A percentile compares a stretch with the other conserved stretches of the same genome.
phyloP scores from a whole-genome alignment of 805 yeast species.

The Isabelozyma rhagii region DNA sequence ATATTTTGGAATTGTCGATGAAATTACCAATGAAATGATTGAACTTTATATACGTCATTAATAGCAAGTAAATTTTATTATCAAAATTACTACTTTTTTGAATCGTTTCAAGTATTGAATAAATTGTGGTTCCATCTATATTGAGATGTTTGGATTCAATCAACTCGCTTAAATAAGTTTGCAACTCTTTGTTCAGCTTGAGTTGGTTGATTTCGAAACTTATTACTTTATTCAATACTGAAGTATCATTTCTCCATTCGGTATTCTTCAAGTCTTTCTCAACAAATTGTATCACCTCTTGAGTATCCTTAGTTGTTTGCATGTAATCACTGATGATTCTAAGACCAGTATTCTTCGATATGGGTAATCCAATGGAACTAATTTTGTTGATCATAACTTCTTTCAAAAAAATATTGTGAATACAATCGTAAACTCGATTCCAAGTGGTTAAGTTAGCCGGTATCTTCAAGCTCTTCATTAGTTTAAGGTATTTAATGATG shows the following conservation, averaged over 20 bases:
- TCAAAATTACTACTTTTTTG: slow-evolving; percentile 1
- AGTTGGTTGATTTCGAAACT: slow-evolving; percentile 5
- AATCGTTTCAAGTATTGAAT: slow-evolving; percentile 1
- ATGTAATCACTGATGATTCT: slow-evolving; percentile 34
- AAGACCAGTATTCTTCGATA: slow-evolving; percentile 26
- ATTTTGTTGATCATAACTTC: slow-evolving; percentile 33
- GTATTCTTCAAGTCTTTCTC: slow-evolving; percentile 28
- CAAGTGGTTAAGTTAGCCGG: slow-evolving; percentile 32
- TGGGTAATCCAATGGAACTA: slow-evolving; percentile 28
- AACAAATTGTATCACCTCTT: slow-evolving; percentile 29
- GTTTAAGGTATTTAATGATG: slow-evolving; percentile 26
- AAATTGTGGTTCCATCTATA: slow-evolving; percentile 3
- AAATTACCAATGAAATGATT: not conserved
- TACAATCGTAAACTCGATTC: slow-evolving; percentile 35
- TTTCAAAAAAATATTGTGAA: slow-evolving; percentile 35
- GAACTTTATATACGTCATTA: not conserved
- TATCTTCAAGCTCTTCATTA: slow-evolving; percentile 22
- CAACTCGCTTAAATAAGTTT: not conserved
- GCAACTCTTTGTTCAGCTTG: not conserved
- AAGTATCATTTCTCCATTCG: slow-evolving; percentile 27
- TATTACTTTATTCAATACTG: slow-evolving; percentile 26
- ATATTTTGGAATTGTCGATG: slow-evolving; percentile 1
- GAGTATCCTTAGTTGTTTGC: slow-evolving; percentile 20
- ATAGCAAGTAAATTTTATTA: not conserved
- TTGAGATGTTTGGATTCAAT: not conserved